phyloP scores from a whole-genome alignment of 495 filamentous ascomycete species.

The Daldinia grandis region DNA sequence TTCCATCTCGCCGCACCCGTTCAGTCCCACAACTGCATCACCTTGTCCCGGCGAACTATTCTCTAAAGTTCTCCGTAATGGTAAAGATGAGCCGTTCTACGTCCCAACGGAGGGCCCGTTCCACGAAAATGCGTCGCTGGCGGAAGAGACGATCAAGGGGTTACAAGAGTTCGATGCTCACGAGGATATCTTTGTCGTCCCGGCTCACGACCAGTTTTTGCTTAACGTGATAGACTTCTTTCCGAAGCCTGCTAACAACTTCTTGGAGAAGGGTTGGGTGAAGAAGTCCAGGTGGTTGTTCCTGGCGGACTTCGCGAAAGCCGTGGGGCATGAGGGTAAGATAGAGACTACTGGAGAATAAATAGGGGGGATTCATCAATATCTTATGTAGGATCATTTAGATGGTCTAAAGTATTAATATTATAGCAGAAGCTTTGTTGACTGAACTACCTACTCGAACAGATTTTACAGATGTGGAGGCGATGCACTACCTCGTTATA shows the following conservation, averaged over 20 bases:
- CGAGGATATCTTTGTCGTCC: slow-evolving; percentile 59
- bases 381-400: not conserved
- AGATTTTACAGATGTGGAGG: too few species aligned
- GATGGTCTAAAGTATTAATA: not conserved
- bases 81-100: slow-evolving; percentile 50
- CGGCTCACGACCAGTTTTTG: slow-evolving; percentile 63
- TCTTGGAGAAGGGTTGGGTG: slow-evolving; percentile 61
- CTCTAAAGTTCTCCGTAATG: slow-evolving; percentile 43
- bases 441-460: not conserved
- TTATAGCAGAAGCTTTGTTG: not conserved
- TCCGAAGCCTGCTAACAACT: slow-evolving; percentile 60
- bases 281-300: slow-evolving; percentile 62
- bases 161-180: slow-evolving; percentile 60
- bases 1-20: slow-evolving; percentile 53
- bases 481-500: too few species aligned
- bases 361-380: not conserved
- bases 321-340: slow-evolving; percentile 45
- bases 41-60: slow-evolving; percentile 55
- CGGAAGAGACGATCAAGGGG: slow-evolving; percentile 52
- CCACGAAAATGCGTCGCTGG: slow-evolving; percentile 41
- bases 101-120: slow-evolving; percentile 27
- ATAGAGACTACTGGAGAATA: slow-evolving; percentile 13
- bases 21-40: slow-evolving; percentile 16
- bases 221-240: slow-evolving; percentile 59
- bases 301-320: slow-evolving; percentile 61